Percentiles rank a stretch among this genome's conserved stretches.
These are phyloP conservation scores for Ceratobasidium sp. DNA, from an alignment of 1,284 basidiomycete species.

Conservation along the genomic window DNA sequence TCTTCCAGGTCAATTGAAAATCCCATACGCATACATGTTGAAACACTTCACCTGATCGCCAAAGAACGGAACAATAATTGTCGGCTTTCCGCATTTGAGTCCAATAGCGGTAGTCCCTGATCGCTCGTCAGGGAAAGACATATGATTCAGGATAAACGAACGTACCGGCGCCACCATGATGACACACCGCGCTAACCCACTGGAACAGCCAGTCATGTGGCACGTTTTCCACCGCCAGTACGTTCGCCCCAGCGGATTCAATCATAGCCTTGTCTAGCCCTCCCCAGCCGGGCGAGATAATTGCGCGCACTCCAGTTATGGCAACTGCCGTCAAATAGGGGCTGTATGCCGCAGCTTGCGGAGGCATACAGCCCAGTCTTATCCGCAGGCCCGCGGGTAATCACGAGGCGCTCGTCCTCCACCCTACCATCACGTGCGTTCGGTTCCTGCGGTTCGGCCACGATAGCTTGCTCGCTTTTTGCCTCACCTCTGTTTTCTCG, in stretches of 20 bases:
- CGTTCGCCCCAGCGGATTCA: slow-evolving; percentile 55
- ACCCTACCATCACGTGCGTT: no score
- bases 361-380: no score
- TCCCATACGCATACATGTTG: no score
- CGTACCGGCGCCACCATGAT: slow-evolving; percentile 67
- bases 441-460: no score
- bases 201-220: slow-evolving; percentile 78
- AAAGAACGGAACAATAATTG: slow-evolving; percentile 57
- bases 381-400: no score
- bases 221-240: slow-evolving; percentile 68
- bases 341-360: no score
- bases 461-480: no score
- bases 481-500: no score
- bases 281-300: slow-evolving; percentile 67
- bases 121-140: slow-evolving; percentile 2
- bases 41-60: no score
- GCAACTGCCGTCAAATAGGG: no score
- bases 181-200: slow-evolving; percentile 67
- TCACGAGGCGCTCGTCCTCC: no score
- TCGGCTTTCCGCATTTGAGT: slow-evolving; percentile 66
- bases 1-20: no score
- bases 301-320: slow-evolving; percentile 61
- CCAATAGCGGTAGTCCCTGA: slow-evolving; percentile 68
- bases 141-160: background rate
- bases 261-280: slow-evolving; percentile 59